Conservation (phyloP, 768 basidiomycete species). For the Pleurotus ostreatus region DNA sequence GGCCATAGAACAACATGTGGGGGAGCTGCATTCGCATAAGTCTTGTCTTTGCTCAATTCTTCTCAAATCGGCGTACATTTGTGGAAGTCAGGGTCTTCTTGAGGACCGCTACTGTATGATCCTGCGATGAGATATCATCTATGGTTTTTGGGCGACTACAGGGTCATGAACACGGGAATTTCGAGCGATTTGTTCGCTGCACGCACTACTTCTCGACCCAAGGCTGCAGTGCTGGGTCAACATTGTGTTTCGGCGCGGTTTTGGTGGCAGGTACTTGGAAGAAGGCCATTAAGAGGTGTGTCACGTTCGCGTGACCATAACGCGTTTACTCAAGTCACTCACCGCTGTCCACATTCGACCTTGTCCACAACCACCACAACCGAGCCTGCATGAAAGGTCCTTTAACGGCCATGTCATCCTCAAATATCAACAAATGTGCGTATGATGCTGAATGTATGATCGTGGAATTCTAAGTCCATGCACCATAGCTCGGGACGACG, state of each 20-base stretch:
- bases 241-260: slow-evolving; percentile 36
- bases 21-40: slow-evolving; percentile 62
- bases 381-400: slow-evolving; percentile 16
- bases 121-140: slow-evolving; percentile 96
- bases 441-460: neutral
- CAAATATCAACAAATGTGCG: slow-evolving; percentile 32
- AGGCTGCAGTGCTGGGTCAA: slow-evolving; percentile 68
- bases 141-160: slow-evolving; percentile 93
- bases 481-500: slow-evolving; percentile 26
- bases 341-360: slow-evolving; percentile 11
- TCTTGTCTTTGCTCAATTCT: no score
- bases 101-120: slow-evolving; percentile 91
- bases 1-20: slow-evolving; percentile 99
- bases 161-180: slow-evolving; percentile 3
- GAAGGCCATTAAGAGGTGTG: slow-evolving; percentile 56
- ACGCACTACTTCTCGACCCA: slow-evolving; percentile 99
- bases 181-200: neutral
- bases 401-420: slow-evolving; percentile 32
- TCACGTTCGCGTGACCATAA: slow-evolving; percentile 44
- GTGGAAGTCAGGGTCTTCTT: slow-evolving; percentile 87
- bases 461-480: neutral
- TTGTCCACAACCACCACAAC: slow-evolving; percentile 19
- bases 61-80: slow-evolving; percentile 53
- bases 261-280: slow-evolving; percentile 47
- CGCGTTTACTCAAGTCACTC: slow-evolving; percentile 38